A percentile compares a stretch with the other conserved stretches of the same genome.
Evolutionary conservation across 2,329 filamentous ascomycete species (phyloP).

Genomic region (Penicillium fuscoglaucum): DNA sequence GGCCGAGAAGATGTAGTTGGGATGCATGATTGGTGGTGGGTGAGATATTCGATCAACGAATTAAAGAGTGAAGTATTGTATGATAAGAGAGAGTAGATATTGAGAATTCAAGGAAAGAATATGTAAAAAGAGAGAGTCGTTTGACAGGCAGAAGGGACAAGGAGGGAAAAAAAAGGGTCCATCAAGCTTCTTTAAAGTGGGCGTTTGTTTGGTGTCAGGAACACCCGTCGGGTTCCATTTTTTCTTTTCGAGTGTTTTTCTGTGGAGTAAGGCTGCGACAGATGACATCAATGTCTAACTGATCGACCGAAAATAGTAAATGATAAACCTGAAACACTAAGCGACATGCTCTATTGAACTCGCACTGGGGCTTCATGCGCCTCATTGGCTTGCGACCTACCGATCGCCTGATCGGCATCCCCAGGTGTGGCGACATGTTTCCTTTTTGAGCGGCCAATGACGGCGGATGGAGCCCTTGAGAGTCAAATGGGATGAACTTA

Average conservation of each 20-base stretch:
- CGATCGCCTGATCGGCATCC: slow-evolving; percentile 11
- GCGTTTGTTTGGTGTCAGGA: slow-evolving; percentile 1
- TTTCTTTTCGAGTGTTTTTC: slow-evolving; percentile 15
- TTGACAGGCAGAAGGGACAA: background rate
- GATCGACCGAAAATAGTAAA: background rate
- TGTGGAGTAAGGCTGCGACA: slow-evolving; percentile 12
- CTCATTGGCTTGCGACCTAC: slow-evolving; percentile 2
- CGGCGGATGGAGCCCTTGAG: background rate
- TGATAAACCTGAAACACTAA: slow-evolving; percentile 15
- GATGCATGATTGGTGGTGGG: slow-evolving; percentile 13
- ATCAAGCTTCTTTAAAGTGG: slow-evolving; percentile 8
- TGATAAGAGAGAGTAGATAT: background rate
- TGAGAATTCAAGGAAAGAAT: slow-evolving; percentile 3
- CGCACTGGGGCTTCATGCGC: background rate
- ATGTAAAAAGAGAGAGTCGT: background rate
- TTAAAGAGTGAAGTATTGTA: background rate
- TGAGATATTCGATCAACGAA: slow-evolving; percentile 5
- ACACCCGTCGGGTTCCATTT: slow-evolving; percentile 8
- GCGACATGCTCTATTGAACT: slow-evolving; percentile 11
- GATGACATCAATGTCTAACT: slow-evolving; percentile 6
- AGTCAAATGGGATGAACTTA: slow-evolving; percentile 1
- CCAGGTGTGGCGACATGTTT: slow-evolving; percentile 10
- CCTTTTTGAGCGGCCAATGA: background rate
- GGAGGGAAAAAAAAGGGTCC: background rate
- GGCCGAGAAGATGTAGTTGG: slow-evolving; percentile 11